phyloP scores from a whole-genome alignment of 2,329 filamentous ascomycete genomes.

The Aspergillus flavus region DNA sequence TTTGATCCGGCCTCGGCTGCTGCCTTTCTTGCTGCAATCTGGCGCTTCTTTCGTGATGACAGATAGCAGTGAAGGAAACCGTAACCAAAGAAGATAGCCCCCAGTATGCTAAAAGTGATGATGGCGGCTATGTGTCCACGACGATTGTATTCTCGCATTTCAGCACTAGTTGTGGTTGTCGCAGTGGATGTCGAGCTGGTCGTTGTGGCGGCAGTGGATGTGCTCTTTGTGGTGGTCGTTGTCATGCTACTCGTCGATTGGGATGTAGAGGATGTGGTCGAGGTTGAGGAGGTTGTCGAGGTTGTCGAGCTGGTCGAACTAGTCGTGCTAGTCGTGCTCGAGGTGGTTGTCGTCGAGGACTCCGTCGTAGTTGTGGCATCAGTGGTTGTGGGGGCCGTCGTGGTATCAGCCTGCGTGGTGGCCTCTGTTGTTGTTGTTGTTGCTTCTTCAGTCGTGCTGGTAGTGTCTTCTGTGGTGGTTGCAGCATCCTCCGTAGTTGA shows the following conservation, averaged over 20 bases:
- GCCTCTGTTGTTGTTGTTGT: neutral
- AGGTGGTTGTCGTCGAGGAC: neutral
- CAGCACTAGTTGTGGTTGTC: slow-evolving; percentile 4
- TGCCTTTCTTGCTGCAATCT: neutral
- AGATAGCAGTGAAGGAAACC: neutral
- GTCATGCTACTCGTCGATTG: slow-evolving; percentile 7
- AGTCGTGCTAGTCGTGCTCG: neutral
- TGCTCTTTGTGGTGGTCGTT: slow-evolving; percentile 6
- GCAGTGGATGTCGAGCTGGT: slow-evolving; percentile 8
- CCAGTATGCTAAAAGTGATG: slow-evolving; percentile 2
- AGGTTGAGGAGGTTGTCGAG: neutral
- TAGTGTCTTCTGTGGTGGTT: neutral
- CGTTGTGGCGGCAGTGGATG: slow-evolving; percentile 7
- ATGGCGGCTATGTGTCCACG: slow-evolving; percentile 8
- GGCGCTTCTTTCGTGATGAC: neutral
- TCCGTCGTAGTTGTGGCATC: neutral
- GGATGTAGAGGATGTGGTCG: neutral
- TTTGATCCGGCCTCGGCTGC: neutral
- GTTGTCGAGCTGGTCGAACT: neutral
- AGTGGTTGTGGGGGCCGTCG: neutral
- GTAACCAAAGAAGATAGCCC: slow-evolving; percentile 2
- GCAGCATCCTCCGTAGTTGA: neutral
- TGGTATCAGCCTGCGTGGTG: neutral
- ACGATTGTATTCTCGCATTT: slow-evolving; percentile 1
- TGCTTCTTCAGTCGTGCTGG: neutral